A percentile compares a stretch with the other conserved stretches of the same genome.
phyloP scores from a whole-genome alignment of 225 moss, liverwort and hornwort species.

The Rhytidiadelphus loreus region DNA sequence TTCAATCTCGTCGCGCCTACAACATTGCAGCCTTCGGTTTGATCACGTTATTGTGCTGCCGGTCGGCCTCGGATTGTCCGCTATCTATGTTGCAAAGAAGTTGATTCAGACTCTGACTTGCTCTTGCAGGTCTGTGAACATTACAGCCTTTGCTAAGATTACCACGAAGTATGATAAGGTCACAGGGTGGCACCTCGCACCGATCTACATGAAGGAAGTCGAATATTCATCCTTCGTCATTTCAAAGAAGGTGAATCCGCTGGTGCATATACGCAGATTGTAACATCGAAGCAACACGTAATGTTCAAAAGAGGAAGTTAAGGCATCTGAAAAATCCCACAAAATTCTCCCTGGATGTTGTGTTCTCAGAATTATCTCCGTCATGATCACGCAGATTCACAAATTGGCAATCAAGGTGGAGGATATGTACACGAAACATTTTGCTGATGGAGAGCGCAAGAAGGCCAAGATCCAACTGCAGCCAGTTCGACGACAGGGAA shows the following conservation, averaged over 20 bases:
- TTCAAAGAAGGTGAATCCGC: slow-evolving; percentile 8
- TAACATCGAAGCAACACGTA: background rate
- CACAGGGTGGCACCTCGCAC: background rate
- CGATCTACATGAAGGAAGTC: slow-evolving; percentile 24
- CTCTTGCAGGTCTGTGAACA: slow-evolving; percentile 49
- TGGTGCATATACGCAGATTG: background rate
- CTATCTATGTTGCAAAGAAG: background rate
- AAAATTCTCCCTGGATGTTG: background rate
- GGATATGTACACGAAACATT: slow-evolving; percentile 41
- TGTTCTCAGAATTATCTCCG: background rate
- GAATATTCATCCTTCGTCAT: slow-evolving; percentile 7
- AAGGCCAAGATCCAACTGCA: slow-evolving; percentile 46
- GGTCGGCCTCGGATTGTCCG: background rate
- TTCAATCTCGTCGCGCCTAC: background rate
- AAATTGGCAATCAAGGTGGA: slow-evolving; percentile 56
- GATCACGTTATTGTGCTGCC: background rate
- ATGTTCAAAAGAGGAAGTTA: background rate
- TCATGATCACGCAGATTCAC: slow-evolving; percentile 6
- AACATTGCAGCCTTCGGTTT: background rate
- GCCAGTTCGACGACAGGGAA: background rate
- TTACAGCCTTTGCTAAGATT: slow-evolving; percentile 53
- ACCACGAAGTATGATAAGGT: slow-evolving; percentile 16
- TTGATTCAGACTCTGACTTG: background rate
- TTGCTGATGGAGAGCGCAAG: slow-evolving; percentile 34
- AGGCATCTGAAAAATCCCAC: background rate